phyloP scores from a whole-genome alignment of 352 stramenopile species.

The Pythium chondricola region DNA sequence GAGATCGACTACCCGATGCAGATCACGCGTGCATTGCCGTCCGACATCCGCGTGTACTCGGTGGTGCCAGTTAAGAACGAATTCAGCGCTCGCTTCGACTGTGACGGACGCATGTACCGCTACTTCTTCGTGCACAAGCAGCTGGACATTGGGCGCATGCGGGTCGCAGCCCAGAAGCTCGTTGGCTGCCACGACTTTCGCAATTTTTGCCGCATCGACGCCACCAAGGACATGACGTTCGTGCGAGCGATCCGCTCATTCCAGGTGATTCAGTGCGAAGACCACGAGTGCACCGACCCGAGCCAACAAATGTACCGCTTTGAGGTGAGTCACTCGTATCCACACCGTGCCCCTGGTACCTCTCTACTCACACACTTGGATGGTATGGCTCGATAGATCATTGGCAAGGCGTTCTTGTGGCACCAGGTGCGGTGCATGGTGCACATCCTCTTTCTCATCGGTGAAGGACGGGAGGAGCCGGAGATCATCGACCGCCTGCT shows the following conservation, averaged over 20 bases:
- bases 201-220: conserved; percentile 99
- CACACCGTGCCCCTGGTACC: too few species aligned
- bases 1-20: conserved; percentile 96
- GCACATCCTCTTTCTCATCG: conserved; percentile 95
- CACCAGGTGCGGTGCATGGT: conserved; percentile 99
- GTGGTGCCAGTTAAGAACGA: conserved; percentile 79
- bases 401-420: conserved; percentile 97
- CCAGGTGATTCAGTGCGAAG: conserved; percentile 69
- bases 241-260: conserved; percentile 78
- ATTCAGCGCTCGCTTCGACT: conserved; percentile 96
- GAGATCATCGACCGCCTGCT: conserved; percentile 87
- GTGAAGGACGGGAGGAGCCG: conserved; percentile 87
- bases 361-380: too few species aligned
- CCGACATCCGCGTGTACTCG: conserved; percentile 78
- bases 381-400: too few species aligned
- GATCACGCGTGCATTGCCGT: conserved; percentile 95
- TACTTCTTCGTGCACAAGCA: conserved; percentile 94
- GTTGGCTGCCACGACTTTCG: conserved; percentile 97
- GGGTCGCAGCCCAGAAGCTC: conserved; percentile 74
- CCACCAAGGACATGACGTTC: conserved; percentile 96
- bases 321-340: too few species aligned
- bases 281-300: conserved; percentile 26
- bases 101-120: conserved; percentile 91
- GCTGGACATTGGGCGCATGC: conserved; percentile 84
- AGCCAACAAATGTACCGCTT: conserved; percentile 66